Percentiles rank a stretch among this genome's conserved stretches.
Evolutionary conservation across 2,329 filamentous ascomycete species (phyloP).

Genomic region (Sporothrix euskadiensis): DNA sequence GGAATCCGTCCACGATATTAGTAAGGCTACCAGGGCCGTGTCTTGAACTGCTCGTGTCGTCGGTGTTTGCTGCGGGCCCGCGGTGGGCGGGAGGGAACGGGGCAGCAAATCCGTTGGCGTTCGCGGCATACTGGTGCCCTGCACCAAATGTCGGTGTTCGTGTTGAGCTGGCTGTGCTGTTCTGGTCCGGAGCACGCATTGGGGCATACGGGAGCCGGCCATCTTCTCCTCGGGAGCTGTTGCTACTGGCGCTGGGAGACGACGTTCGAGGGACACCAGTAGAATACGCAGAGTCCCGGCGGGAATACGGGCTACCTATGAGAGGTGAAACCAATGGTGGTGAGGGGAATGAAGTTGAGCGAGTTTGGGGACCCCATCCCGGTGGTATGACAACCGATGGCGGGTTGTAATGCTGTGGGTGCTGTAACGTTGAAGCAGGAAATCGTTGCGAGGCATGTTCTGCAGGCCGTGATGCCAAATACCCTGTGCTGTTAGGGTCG

Average conservation of each 20-base stretch:
- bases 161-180: background rate
- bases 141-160: background rate
- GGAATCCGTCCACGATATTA: background rate
- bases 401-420: background rate
- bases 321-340: conserved; percentile 9
- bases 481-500: background rate
- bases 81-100: conserved; percentile 7
- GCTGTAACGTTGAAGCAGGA: background rate
- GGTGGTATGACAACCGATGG: background rate
- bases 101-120: conserved; percentile 1
- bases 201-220: background rate
- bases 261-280: background rate
- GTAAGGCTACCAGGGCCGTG: background rate
- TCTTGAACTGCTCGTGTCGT: background rate
- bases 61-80: background rate
- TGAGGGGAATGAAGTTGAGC: conserved; percentile 16
- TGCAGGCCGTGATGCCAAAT: background rate
- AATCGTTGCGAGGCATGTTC: background rate
- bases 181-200: background rate
- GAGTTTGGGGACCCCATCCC: conserved; percentile 2
- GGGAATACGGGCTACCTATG: background rate
- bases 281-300: conserved; percentile 14
- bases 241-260: conserved; percentile 5
- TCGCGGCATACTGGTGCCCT: background rate
- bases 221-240: background rate